Evolutionary conservation across 257 asterid species (phyloP), one percentile per base, ranked within the genome.

Genomic region (Haberlea rhodopensis): DNA sequence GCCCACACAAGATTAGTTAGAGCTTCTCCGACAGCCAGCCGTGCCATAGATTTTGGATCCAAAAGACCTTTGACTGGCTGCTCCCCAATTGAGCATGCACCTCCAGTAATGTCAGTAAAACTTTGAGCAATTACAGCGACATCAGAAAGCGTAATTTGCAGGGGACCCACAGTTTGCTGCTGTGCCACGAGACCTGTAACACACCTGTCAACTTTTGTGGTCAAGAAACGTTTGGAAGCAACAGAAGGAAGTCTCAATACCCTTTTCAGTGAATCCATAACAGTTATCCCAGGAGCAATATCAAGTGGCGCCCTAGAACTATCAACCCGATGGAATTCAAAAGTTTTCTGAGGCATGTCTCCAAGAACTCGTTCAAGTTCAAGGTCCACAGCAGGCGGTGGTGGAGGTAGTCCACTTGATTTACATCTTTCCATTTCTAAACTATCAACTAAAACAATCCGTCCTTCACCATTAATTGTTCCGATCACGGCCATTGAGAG

Each of bases 121-220:
- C 89, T 82, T 53, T 92, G 98, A 65, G 95, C 94, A 75, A 92
- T 81, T 7, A 89, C 97, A 37, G 94, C 96, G 67, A 89, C 97
- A 73, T 89, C 97, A 48, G 96, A 59, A 46, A 92, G 91, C 3
- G 99, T 79, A 62, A 89, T 81, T 73, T 92, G 94, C 78, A 92
- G 75, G 31, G 99, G 99, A 28, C 99, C 99, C 75, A 89, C 97
- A 28, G 97, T 89, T 79, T 92, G 97, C 83, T 92, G 99, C 69
- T 92, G 97, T 5, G 99, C 97, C 31, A 92, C 97, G 29, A 92
- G 94, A 48, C 97, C 97, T 19, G 99, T 92, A 28, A 92, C 99
- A 62, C 97, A 89, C 73, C 97, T 77, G 61, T 89, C 94, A 61
- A 92, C 99, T 79, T 89, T 92, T 18, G 97, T 87, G 62, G 99